These are phyloP conservation scores for Ustilago tritici DNA, from an alignment of 1,284 basidiomycete genomes.

Conservation along the genomic window DNA sequence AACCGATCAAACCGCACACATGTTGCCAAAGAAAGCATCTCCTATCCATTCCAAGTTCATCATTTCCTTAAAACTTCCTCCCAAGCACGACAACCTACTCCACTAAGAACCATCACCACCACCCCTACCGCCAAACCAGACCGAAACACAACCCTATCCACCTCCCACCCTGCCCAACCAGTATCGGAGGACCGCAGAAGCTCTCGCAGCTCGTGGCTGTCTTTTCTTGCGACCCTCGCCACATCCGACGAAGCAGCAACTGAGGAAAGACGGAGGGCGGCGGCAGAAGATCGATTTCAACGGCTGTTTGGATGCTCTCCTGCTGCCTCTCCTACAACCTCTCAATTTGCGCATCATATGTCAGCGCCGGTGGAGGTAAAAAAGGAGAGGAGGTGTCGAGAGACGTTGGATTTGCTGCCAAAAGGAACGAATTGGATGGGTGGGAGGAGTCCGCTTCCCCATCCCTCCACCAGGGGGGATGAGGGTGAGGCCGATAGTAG, in stretches of 20 bases:
- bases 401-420: conserved; percentile 24
- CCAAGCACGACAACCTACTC: conserved; percentile 14
- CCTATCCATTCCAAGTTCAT: conserved; percentile 40
- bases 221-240: conserved; percentile 21
- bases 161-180: neutral
- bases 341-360: neutral
- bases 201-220: conserved; percentile 34
- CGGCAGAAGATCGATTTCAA: conserved; percentile 31
- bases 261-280: neutral
- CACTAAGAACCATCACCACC: conserved; percentile 4
- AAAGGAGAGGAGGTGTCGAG: conserved; percentile 7
- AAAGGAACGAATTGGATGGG: conserved; percentile 28
- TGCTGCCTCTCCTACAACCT: conserved; percentile 22
- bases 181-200: no score
- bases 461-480: neutral
- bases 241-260: conserved; percentile 4
- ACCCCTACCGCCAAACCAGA: neutral
- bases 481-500: neutral
- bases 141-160: conserved; percentile 15
- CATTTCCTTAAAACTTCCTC: conserved; percentile 11
- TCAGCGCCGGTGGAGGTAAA: neutral
- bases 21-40: conserved; percentile 40
- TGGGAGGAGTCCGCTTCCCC: conserved; percentile 21
- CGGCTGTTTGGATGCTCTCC: conserved; percentile 46
- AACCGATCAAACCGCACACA: conserved; percentile 10